Base-by-base conservation (phyloP, 495 filamentous ascomycete genomes). In the Opeltia flavorubescens region DNA sequence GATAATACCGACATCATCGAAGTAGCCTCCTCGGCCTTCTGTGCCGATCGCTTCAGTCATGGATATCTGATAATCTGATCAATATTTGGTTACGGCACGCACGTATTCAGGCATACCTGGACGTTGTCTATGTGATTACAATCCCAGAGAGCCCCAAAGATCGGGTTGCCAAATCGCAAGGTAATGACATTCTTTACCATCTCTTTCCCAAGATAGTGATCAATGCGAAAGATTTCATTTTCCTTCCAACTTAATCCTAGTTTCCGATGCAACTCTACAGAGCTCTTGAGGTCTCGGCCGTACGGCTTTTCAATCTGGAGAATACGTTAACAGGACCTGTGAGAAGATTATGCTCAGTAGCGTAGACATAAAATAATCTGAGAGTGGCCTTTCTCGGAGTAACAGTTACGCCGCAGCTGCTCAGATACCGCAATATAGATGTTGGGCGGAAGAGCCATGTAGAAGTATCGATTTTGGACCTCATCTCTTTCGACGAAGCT, bases 181-280 rank as follows among this genome's bases (percentile, higher is more conserved):
- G 95, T 94, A 44, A 98, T 76, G 58, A 98, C 88, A 63, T 96
- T 98, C 77, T 98, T 98, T 50, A 98, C 91, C 87, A 98, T 96
- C 71, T 98, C 91, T 75, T 98, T 98, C 55, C 91, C 91, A 33
- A 98, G 77, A 62, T 98, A 98, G 67, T 98, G 91, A 64, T 98
- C 91, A 57, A 98, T 96, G 58, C 91, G 89, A 78, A 93, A 98
- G 53, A 96, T 84, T 70, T 98, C 91, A 36, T 95, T 89, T 66
- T 98, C 91, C 59, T 82, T 89, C 91, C 91, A 98, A 69, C 95
- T 86, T 20, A 89, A 88, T 54, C 86, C 86, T 35, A 96, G 72
- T 3, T 88, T 87, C 63, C 84, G 89, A 55, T 95, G 87, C 41
- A 98, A 76, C 55, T 94, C 86, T 35, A 89, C 80, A 33, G 93